Percentiles rank a stretch among this genome's conserved stretches.
Conservation (phyloP, 805 yeast genomes). For the Pichia ethanolica region DNA sequence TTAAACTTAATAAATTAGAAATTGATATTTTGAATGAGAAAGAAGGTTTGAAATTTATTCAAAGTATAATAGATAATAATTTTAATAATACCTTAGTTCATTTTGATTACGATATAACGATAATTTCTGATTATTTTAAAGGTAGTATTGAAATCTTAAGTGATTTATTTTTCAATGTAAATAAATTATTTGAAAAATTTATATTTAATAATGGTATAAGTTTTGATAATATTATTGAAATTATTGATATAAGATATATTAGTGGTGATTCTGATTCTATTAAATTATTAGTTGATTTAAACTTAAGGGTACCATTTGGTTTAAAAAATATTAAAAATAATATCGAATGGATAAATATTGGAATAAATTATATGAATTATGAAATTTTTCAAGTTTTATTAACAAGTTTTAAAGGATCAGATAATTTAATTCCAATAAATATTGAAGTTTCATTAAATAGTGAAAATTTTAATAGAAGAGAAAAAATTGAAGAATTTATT, state of each 20-base stretch:
- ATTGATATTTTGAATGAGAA: slow-evolving; percentile 1
- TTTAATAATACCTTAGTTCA: not conserved
- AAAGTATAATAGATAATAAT: not conserved
- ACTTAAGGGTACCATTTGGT: not conserved
- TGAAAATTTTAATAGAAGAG: slow-evolving; percentile 16
- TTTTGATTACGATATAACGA: not conserved
- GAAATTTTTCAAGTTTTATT: slow-evolving; percentile 12
- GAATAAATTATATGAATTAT: not conserved
- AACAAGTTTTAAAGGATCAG: slow-evolving; percentile 22
- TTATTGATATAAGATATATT: not conserved
- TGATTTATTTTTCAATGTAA: not conserved
- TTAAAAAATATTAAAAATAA: not conserved
- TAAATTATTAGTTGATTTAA: not conserved
- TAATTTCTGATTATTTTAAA: slow-evolving; percentile 5
- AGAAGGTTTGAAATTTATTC: not conserved
- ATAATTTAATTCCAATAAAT: not conserved
- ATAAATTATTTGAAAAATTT: not conserved
- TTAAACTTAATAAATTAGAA: not conserved
- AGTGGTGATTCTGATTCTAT: not conserved
- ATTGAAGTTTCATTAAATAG: slow-evolving; percentile 2
- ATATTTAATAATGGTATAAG: too few species aligned
- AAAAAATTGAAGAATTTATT: slow-evolving; percentile 22
- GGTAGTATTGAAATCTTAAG: slow-evolving; percentile 1
- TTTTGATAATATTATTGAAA: not conserved
- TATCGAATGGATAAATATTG: not conserved